A percentile compares a stretch with the other conserved stretches of the same genome.
Conservation (phyloP, 2,329 filamentous ascomycete genomes). For the Alternaria arborescens region DNA sequence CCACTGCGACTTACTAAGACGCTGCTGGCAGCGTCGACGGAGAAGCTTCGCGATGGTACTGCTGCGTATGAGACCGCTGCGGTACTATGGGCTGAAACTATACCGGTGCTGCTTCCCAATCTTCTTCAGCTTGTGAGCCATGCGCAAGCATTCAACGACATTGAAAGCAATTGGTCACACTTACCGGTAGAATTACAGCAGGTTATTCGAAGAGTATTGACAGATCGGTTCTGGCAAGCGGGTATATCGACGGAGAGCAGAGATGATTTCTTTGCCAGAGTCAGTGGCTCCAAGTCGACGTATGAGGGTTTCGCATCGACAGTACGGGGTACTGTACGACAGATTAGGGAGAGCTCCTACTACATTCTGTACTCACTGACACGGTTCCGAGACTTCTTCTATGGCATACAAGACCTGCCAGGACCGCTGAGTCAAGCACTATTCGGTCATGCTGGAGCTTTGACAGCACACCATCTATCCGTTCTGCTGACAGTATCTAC, state of each 20-base stretch:
- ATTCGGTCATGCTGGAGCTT: slow-evolving; percentile 79
- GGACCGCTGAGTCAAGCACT: slow-evolving; percentile 83
- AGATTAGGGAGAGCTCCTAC: slow-evolving; percentile 92
- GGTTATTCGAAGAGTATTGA: slow-evolving; percentile 83
- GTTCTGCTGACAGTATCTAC: slow-evolving; percentile 90
- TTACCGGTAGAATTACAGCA: slow-evolving; percentile 77
- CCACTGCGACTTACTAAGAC: slow-evolving; percentile 89
- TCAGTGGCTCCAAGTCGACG: slow-evolving; percentile 86
- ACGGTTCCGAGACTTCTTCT: slow-evolving; percentile 85
- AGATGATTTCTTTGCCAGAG: slow-evolving; percentile 94
- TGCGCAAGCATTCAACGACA: slow-evolving; percentile 90
- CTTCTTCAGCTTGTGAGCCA: slow-evolving; percentile 86
- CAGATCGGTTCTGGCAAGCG: slow-evolving; percentile 97
- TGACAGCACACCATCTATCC: slow-evolving; percentile 93
- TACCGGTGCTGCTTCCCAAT: slow-evolving; percentile 84
- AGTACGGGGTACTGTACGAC: slow-evolving; percentile 85
- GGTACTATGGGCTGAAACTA: slow-evolving; percentile 82
- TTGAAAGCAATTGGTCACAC: slow-evolving; percentile 77
- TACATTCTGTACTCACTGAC: slow-evolving; percentile 95
- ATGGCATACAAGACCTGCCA: slow-evolving; percentile 85
- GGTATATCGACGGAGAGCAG: slow-evolving; percentile 95
- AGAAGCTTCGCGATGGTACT: slow-evolving; percentile 80
- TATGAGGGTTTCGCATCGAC: slow-evolving; percentile 94
- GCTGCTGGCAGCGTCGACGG: slow-evolving; percentile 90
- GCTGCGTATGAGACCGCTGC: slow-evolving; percentile 78